phyloP scores from a whole-genome alignment of 106 monocot species.

The Iris macrosiphon region DNA sequence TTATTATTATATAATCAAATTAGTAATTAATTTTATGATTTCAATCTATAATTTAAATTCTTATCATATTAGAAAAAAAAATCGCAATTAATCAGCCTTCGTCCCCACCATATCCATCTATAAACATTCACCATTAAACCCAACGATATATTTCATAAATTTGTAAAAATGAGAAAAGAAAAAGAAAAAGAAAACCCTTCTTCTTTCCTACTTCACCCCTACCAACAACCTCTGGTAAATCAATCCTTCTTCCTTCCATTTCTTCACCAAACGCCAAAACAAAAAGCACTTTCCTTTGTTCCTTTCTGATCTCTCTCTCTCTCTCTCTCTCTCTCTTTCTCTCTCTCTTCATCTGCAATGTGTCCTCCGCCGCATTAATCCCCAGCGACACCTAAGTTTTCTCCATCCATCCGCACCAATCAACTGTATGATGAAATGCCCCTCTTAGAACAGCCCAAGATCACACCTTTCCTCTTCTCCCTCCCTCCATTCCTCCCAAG shows the following conservation, averaged over 20 bases:
- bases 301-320: neutral
- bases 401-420: neutral
- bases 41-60: too few relatives aligned
- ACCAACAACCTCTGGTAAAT: neutral
- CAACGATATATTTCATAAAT: neutral
- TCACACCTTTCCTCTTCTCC: neutral
- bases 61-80: too few relatives aligned
- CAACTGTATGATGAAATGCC: conserved; percentile 32
- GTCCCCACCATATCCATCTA: too few relatives aligned
- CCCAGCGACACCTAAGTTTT: neutral
- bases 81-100: too few relatives aligned
- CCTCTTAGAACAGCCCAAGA: conserved; percentile 2
- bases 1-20: too few relatives aligned
- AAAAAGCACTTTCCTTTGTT: conserved; percentile 3
- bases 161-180: too few relatives aligned
- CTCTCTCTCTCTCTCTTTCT: neutral
- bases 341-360: neutral
- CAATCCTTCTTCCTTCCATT: too few relatives aligned
- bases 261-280: too few relatives aligned
- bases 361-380: conserved; percentile 6
- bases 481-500: too few relatives aligned
- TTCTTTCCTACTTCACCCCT: neutral
- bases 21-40: too few relatives aligned
- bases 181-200: neutral
- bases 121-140: neutral